Conservation (phyloP, 2,329 filamentous ascomycete genomes). For the Monilinia fructigena region DNA sequence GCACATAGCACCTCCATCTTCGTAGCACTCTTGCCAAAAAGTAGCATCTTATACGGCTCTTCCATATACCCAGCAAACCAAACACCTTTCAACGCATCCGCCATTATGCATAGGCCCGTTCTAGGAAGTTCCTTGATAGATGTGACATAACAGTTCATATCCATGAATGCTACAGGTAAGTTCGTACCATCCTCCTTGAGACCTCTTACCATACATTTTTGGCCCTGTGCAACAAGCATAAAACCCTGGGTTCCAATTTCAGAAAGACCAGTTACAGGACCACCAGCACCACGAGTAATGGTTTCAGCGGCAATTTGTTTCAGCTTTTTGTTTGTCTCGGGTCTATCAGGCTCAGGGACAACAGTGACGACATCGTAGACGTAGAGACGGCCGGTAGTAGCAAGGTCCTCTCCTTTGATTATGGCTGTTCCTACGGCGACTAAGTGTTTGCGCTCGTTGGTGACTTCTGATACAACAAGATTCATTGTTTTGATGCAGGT, state of each 20-base stretch:
- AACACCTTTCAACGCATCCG: conserved; percentile 87
- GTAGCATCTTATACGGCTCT: conserved; percentile 91
- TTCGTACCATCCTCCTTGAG: conserved; percentile 93
- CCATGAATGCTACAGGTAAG: conserved; percentile 92
- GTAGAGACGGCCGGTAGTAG: conserved; percentile 79
- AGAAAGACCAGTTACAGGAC: conserved; percentile 83
- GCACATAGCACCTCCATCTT: conserved; percentile 75
- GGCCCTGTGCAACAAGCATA: conserved; percentile 86
- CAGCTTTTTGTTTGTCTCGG: conserved; percentile 81
- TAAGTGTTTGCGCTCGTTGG: conserved; percentile 79
- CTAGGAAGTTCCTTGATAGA: conserved; percentile 79
- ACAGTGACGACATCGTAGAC: conserved; percentile 91
- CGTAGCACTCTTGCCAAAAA: conserved; percentile 84
- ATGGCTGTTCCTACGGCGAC: conserved; percentile 83
- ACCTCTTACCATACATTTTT: conserved; percentile 95
- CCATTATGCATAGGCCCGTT: conserved; percentile 82
- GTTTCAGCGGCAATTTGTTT: conserved; percentile 88
- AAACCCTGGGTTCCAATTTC: conserved; percentile 85
- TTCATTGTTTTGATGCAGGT: conserved; percentile 81
- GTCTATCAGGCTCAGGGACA: conserved; percentile 80
- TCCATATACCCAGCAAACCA: conserved; percentile 98
- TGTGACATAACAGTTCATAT: conserved; percentile 92
- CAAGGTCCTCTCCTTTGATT: conserved; percentile 85
- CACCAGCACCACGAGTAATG: conserved; percentile 85
- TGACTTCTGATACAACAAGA: conserved; percentile 87